Base-by-base conservation (phyloP, 495 filamentous ascomycete genomes). In the Penicillium silybi region DNA sequence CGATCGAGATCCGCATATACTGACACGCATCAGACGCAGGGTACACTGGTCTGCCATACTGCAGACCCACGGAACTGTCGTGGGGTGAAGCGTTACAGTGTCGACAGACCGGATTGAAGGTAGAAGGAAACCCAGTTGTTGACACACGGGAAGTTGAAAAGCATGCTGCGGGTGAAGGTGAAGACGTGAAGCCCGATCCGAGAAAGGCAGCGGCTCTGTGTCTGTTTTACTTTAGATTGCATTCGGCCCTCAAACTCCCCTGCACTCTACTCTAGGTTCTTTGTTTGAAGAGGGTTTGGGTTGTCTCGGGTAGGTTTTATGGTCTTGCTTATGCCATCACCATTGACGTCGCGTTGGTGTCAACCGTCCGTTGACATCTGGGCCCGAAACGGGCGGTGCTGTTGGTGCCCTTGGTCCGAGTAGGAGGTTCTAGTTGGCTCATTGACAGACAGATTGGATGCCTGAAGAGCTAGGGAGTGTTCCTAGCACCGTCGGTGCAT, bases 1-100 rank as follows among this genome's bases (percentile, higher is more conserved):
- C 10, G 16, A 39, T 18, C n/a, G 8, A 2, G 37, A 2, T 4
- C 1, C n/a, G 9, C 15, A 9, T 39, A 19, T 11, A 46, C 56
- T 39, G 44, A 62, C 59, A 8, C 53, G 56, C 15, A 56, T 43
- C 39, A 62, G 22, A 15, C 59, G 59, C 23, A 62, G 41, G 29
- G 52, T 32, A 39, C 52, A 56, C 42, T 54, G 59, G 42, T 56
- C 53, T 7, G 39, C 53, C 59, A 62, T 62, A 7, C 34, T 38
- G 44, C 8, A 44, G 37, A 35, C 40, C 20, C 18, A 27, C 22
- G 41, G 7, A 18, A 32, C 11, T 32, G 29, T 15, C 11, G 29
- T 15, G 29, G 8, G 11, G 8, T 32, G 29, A 32, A 11, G 29
- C 4, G 29, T 11, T 13, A 13, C 1, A 13, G 11, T 13, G 22